These are phyloP conservation scores for Malassezia arunalokei DNA, from an alignment of 1,284 basidiomycete genomes.

Conservation along the genomic window DNA sequence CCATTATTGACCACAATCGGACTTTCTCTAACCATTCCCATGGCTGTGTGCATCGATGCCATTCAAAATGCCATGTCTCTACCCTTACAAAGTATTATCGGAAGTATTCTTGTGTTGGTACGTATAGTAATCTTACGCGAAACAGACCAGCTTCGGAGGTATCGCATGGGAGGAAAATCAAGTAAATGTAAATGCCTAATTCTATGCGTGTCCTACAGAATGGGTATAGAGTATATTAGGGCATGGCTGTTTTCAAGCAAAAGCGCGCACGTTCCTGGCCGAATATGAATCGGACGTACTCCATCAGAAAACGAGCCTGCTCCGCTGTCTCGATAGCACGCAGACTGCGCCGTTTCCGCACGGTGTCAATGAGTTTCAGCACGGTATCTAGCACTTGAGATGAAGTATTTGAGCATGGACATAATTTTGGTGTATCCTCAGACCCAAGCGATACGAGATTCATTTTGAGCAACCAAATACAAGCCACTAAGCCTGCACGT, in stretches of 20 bases:
- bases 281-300: constrained; percentile 28
- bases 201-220: not conserved
- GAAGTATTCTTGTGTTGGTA: constrained; percentile 29
- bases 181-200: too few species aligned
- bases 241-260: constrained; percentile 8
- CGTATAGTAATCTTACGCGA: not conserved
- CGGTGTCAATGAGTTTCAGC: constrained; percentile 26
- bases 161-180: constrained; percentile 18
- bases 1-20: constrained; percentile 77
- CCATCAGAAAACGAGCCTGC: constrained; percentile 36
- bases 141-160: constrained; percentile 5
- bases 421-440: not conserved
- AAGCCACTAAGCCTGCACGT: constrained; percentile 79
- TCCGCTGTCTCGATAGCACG: constrained; percentile 46
- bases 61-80: constrained; percentile 50
- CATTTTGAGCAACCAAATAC: constrained; percentile 82
- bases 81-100: constrained; percentile 22
- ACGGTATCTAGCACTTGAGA: not conserved
- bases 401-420: not conserved
- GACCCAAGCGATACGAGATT: constrained; percentile 53
- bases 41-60: constrained; percentile 70
- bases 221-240: not conserved
- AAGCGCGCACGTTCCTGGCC: constrained; percentile 20
- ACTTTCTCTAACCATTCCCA: constrained; percentile 82
- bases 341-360: constrained; percentile 31